Evolutionary conservation across 1,139 yeast genomes (phyloP), one percentile per base, ranked within the genome.

Genomic region (Yamadazyma diddensiae): DNA sequence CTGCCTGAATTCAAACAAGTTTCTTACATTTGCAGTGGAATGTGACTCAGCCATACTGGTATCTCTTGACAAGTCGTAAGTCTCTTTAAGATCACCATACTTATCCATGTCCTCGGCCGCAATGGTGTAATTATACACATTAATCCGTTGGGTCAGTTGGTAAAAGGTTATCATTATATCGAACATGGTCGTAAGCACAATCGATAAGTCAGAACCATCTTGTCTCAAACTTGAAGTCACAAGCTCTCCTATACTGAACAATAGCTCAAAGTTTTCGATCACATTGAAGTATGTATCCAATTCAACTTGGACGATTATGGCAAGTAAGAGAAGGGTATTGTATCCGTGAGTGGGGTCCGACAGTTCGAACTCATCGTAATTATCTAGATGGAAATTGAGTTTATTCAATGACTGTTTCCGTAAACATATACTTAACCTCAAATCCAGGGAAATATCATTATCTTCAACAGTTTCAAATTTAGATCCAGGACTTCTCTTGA

Each of bases 161-260:
- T 55, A 69, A 29, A 65, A 57, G 6, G 56, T 52, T 29, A 55
- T 49, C 38, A 54, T 49, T 14, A 62, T 49, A 20, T 50, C 45
- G 39, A 68, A 65, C 22, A 58, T 45, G 14, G 47, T 52, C 21
- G 57, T 33, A 17, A 33, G 24, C 17, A 23, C 25, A 31, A 19
- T 20, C 3, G 26, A 8, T 21, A 31, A 6, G 24, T 24, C 30
- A 52, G 29, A 46, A 47, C 15, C 53, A 15, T 15, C 15, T 14
- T 21, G 10, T 4, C 20, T 11, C 4, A 26, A 28, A 4, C 26
- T 33, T 21, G 13, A 17, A 11, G 29, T 15, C 47, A 49, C 39
- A 36, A 55, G 55, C 32, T 65, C 72, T 1, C 72, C 74, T 30
- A 68, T 65, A 5, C 73, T 70, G 46, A 56, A 67, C 8, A 67